Conservation (phyloP, 805 yeast genomes). For the Torulaspora gathmanii region DNA sequence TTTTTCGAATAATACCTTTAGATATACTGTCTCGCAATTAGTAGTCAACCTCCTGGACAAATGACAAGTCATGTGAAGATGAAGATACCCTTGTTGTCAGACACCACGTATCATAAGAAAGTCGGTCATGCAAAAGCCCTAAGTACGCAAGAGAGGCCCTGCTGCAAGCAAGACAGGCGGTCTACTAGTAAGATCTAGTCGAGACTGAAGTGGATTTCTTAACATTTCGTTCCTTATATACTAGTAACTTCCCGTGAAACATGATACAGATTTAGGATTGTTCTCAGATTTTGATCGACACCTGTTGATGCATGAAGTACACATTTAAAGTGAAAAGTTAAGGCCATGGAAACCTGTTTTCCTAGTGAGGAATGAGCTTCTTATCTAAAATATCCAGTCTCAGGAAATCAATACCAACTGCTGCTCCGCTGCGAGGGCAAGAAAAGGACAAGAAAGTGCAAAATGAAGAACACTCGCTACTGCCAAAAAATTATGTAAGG, state of each 20-base stretch:
- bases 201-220: background rate
- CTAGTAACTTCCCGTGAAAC: background rate
- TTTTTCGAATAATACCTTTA: background rate
- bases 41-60: no score
- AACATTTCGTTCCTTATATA: background rate
- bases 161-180: no score
- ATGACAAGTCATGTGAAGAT: no score
- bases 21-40: background rate
- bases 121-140: no score
- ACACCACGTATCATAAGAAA: no score
- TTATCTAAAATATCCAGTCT: slow-evolving; percentile 29
- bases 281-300: background rate
- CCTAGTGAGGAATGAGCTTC: slow-evolving; percentile 28
- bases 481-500: slow-evolving; percentile 32
- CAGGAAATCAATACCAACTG: slow-evolving; percentile 20
- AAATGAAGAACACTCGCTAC: slow-evolving; percentile 15
- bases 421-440: slow-evolving; percentile 2
- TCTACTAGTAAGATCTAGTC: no score
- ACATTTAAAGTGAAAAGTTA: background rate
- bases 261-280: background rate
- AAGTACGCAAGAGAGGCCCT: no score
- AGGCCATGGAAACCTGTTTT: background rate
- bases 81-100: no score
- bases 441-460: slow-evolving; percentile 5
- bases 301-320: background rate